These are phyloP conservation scores for Diutina ranongensis DNA, from an alignment of 1,139 yeast species.

Conservation along the genomic window DNA sequence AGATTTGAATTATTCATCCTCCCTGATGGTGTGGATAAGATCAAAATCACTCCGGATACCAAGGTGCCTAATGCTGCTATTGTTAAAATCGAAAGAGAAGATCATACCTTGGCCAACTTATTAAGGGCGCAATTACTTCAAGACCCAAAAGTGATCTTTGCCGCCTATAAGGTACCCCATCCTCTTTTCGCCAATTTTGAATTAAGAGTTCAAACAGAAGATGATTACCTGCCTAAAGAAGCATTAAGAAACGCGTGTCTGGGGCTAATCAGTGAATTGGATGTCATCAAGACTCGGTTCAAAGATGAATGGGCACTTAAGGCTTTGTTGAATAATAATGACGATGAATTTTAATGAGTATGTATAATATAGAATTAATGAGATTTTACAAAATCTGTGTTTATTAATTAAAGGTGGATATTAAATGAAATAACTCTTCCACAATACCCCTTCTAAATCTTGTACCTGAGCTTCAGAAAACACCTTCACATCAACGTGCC, in stretches of 20 bases:
- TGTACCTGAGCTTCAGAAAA: slow-evolving; percentile 76
- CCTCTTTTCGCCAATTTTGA: slow-evolving; percentile 93
- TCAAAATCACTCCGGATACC: slow-evolving; percentile 84
- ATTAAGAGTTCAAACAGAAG: slow-evolving; percentile 90
- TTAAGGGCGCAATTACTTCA: slow-evolving; percentile 76
- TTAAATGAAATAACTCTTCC: slow-evolving; percentile 85
- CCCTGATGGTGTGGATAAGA: slow-evolving; percentile 93
- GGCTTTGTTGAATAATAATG: slow-evolving; percentile 51
- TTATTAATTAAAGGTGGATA: too few relatives aligned
- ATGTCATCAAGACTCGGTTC: slow-evolving; percentile 62
- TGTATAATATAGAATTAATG: not conserved
- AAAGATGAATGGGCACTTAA: slow-evolving; percentile 89
- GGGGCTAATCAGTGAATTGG: slow-evolving; percentile 68
- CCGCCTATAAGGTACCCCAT: slow-evolving; percentile 96
- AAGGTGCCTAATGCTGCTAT: slow-evolving; percentile 93
- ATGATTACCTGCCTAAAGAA: slow-evolving; percentile 82
- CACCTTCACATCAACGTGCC: slow-evolving; percentile 80
- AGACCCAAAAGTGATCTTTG: slow-evolving; percentile 82
- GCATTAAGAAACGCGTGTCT: slow-evolving; percentile 88
- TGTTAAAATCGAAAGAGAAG: slow-evolving; percentile 90
- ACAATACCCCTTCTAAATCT: slow-evolving; percentile 86
- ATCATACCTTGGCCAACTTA: slow-evolving; percentile 89
- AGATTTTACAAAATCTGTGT: too few relatives aligned
- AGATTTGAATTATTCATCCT: slow-evolving; percentile 90
- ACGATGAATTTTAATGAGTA: slow-evolving; percentile 20